Base-by-base conservation (phyloP, 2,329 filamentous ascomycete species). In the Nigrospora osmanthi region DNA sequence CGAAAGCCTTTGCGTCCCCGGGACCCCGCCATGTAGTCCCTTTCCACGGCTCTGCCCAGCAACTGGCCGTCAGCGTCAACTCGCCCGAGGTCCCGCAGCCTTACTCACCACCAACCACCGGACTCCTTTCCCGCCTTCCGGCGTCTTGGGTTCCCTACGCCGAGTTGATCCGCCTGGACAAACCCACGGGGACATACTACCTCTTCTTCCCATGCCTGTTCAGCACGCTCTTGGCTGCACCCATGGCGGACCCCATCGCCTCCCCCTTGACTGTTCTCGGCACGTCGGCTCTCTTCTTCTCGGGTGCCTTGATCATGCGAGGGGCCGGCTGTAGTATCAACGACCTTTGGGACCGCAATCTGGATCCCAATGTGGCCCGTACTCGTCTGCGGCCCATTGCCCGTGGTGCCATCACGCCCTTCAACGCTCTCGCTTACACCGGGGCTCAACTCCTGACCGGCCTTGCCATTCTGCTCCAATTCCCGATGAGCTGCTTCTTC, bases 311-410 rank as follows among this genome's bases (percentile, higher is more conserved):
- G 38, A 76, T 95, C 52, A 93, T 95, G 86, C 85, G 89, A 49
- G 86, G 89, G 40, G 87, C 88, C 16, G 88, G 88, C 42, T 95
- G 89, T 64, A 85, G 85, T 15, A 89, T 94, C 67, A 95, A 95
- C 61, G 89, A 95, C 61, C 79, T 94, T 42, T 90, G 88, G 85
- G 89, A 95, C 64, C 80, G 87, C 44, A 86, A 93, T 54, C 81
- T 95, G 14, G 89, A 95, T 63, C 83, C 85, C 7, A 78, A 89
- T 50, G 89, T 95, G 13, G 67, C 76, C 2, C 78, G 89, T 40
- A 94, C 87, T 6, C 78, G 83, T 13, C 71, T 88, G 31, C 82
- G 89, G 14, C 89, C 89, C 3, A 85, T 95, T 49, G 88, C 89
- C 1, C 79, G 89, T 12, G 77, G 85, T 32, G 89, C 89, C 43